Evolutionary conservation across 495 filamentous ascomycete genomes (phyloP).

Genomic region (Aspergillus asperescens): DNA sequence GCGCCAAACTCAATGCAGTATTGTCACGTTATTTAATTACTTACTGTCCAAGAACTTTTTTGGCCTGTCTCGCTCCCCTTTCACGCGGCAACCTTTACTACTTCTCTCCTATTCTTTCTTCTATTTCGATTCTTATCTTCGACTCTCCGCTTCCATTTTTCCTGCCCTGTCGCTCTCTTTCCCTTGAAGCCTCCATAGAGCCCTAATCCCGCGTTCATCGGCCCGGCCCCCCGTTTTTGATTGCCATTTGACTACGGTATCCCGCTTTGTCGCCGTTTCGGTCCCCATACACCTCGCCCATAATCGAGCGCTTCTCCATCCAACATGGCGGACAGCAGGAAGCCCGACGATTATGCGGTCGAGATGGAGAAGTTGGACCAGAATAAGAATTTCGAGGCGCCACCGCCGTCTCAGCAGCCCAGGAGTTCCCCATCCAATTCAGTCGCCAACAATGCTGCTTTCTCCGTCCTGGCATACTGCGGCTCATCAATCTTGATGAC

Average conservation of each 20-base stretch:
- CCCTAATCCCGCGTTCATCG: background rate
- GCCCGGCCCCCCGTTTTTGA: background rate
- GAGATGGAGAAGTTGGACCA: conserved; percentile 65
- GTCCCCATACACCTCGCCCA: background rate
- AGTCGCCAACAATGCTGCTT: conserved; percentile 62
- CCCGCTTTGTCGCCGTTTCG: background rate
- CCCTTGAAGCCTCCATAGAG: background rate
- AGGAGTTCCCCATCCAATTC: conserved; percentile 26
- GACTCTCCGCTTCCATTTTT: background rate
- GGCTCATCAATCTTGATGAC: conserved; percentile 96
- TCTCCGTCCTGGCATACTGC: conserved; percentile 89
- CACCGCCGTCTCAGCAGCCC: conserved; percentile 37
- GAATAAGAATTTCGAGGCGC: conserved; percentile 51
- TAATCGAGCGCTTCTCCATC: background rate
- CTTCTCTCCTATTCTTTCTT: too few species aligned
- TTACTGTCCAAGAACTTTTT: conserved; percentile 8
- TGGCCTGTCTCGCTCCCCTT: background rate
- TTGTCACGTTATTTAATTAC: background rate
- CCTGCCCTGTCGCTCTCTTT: background rate
- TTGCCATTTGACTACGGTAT: background rate
- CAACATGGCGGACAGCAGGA: conserved; percentile 75
- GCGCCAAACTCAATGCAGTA: background rate
- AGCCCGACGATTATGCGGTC: conserved; percentile 72
- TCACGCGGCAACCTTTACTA: too few species aligned
- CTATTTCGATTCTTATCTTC: background rate